phyloP scores from a whole-genome alignment of 441 rosid genomes.

The Erodium trifolium region DNA sequence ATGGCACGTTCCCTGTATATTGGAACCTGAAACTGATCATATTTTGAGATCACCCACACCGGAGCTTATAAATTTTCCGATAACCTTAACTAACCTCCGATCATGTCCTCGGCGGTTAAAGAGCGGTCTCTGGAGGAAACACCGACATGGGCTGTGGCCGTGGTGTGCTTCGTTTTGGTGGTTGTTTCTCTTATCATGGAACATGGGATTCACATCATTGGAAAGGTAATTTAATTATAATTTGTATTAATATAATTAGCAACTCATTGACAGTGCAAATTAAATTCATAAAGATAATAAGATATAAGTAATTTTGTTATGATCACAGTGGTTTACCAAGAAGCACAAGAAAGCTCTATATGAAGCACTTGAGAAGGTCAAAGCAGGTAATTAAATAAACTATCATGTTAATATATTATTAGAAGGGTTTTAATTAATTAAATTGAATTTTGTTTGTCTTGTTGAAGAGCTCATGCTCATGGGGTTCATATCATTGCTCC shows the following conservation, averaged over 20 bases:
- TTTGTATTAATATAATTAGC: too few relatives aligned
- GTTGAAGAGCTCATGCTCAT: conserved; percentile 68
- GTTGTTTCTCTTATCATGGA: conserved; percentile 21
- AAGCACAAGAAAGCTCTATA: conserved; percentile 48
- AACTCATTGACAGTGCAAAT: too few relatives aligned
- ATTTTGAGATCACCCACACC: neutral
- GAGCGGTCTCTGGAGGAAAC: conserved; percentile 21
- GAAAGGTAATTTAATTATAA: conserved; percentile 12
- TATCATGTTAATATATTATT: too few relatives aligned
- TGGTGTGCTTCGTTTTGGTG: conserved; percentile 22
- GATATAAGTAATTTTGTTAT: neutral
- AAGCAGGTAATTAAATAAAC: conserved; percentile 40
- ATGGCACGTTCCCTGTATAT: neutral
- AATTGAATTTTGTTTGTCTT: neutral
- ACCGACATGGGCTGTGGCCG: conserved; percentile 25
- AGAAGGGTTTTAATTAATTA: neutral
- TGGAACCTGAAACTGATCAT: neutral
- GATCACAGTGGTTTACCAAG: conserved; percentile 42
- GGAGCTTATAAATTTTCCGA: too few relatives aligned
- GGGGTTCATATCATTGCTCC: conserved; percentile 84
- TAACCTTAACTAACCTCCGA: neutral
- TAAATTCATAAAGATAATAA: too few relatives aligned
- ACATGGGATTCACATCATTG: conserved; percentile 15
- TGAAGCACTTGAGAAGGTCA: conserved; percentile 82
- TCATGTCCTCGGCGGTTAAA: neutral